Percentiles rank a stretch among this genome's conserved stretches.
Evolutionary conservation across 2,329 filamentous ascomycete species (phyloP).

Genomic region (Alternaria brassicicola): DNA sequence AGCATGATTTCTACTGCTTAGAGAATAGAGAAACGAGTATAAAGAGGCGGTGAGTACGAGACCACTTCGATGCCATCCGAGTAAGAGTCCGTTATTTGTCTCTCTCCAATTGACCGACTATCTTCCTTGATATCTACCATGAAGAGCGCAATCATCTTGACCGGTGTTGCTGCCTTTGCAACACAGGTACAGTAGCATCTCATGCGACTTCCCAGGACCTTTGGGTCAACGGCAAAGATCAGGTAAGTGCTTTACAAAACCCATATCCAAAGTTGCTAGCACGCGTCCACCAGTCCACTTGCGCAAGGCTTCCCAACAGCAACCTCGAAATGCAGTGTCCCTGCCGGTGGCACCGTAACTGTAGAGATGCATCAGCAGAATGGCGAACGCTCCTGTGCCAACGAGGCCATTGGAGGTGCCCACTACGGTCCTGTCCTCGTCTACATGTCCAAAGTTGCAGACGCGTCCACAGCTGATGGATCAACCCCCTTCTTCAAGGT

Average conservation of each 20-base stretch:
- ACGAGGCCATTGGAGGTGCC: slow-evolving; percentile 43
- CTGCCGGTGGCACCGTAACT: slow-evolving; percentile 56
- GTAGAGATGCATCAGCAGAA: slow-evolving; percentile 56
- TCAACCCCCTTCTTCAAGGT: slow-evolving; percentile 64
- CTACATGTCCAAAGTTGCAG: slow-evolving; percentile 55
- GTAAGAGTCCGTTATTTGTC: background rate
- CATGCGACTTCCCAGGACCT: slow-evolving; percentile 44
- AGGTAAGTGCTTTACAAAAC: slow-evolving; percentile 21
- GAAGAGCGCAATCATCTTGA: slow-evolving; percentile 8
- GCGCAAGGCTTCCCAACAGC: slow-evolving; percentile 35
- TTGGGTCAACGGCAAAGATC: slow-evolving; percentile 41
- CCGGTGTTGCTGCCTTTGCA: slow-evolving; percentile 33
- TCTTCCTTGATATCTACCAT: background rate
- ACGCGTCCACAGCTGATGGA: slow-evolving; percentile 57
- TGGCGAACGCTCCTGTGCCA: slow-evolving; percentile 60
- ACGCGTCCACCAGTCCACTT: slow-evolving; percentile 21
- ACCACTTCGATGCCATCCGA: background rate
- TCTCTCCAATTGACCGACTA: background rate
- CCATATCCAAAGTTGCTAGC: slow-evolving; percentile 6
- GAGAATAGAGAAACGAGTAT: background rate
- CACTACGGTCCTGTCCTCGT: slow-evolving; percentile 40
- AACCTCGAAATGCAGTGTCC: slow-evolving; percentile 56
- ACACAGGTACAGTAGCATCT: slow-evolving; percentile 32
- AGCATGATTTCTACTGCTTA: background rate
- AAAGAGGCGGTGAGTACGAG: background rate